Evolutionary conservation across 106 monocot genomes (phyloP).

Genomic region (Dendrobium officinale): DNA sequence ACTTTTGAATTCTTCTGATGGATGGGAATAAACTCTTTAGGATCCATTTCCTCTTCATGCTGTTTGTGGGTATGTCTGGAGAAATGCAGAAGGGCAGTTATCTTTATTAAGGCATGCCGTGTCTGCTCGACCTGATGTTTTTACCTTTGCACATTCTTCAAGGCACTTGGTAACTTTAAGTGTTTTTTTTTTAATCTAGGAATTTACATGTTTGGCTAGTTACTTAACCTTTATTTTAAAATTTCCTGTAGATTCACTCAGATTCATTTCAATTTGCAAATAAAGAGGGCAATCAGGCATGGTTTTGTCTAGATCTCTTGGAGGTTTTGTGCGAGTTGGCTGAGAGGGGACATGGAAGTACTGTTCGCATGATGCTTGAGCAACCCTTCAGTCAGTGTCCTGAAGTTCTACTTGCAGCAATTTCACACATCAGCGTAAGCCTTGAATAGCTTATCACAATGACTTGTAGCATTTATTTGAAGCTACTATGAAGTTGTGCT

Average conservation of each 20-base stretch:
- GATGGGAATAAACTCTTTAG: slow-evolving; percentile 30
- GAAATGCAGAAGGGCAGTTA: slow-evolving; percentile 87
- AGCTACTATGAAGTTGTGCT: neutral
- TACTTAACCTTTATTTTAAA: slow-evolving; percentile 3
- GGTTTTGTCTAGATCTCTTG: slow-evolving; percentile 85
- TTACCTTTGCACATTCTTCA: slow-evolving; percentile 80
- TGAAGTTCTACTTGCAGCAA: slow-evolving; percentile 65
- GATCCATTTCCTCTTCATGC: slow-evolving; percentile 83
- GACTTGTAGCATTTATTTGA: neutral
- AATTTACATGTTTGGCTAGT: neutral
- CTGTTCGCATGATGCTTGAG: slow-evolving; percentile 57
- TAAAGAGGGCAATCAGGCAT: slow-evolving; percentile 68
- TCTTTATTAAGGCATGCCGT: slow-evolving; percentile 90
- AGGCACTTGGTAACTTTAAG: slow-evolving; percentile 59
- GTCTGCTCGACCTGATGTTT: slow-evolving; percentile 49
- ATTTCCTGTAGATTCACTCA: slow-evolving; percentile 22
- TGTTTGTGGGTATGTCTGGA: slow-evolving; percentile 79
- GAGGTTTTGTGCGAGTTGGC: slow-evolving; percentile 79
- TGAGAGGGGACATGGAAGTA: slow-evolving; percentile 73
- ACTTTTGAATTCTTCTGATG: neutral
- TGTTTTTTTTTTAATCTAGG: neutral
- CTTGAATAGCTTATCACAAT: neutral
- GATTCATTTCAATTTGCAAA: slow-evolving; percentile 32
- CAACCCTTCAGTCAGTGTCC: slow-evolving; percentile 64
- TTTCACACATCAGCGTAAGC: slow-evolving; percentile 58